Evolutionary conservation across 768 basidiomycete genomes (phyloP).

Genomic region (Mycena haematopus): DNA sequence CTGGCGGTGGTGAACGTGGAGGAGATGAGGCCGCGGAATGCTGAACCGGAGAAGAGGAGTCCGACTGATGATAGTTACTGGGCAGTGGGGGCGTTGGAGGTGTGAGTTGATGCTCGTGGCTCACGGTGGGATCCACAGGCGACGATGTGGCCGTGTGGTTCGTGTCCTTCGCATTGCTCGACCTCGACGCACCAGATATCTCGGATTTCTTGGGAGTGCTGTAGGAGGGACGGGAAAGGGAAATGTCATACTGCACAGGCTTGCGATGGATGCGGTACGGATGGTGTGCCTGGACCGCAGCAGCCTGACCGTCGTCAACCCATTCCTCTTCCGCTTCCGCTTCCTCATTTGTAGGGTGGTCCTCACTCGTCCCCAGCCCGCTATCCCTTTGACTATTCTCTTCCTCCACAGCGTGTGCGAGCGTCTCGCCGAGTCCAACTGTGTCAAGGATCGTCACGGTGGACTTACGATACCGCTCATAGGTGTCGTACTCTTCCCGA

Average conservation of each 20-base stretch:
- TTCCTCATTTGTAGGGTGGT: slow-evolving; percentile 32
- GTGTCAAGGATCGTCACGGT: slow-evolving; percentile 50
- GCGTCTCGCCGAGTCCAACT: slow-evolving; percentile 68
- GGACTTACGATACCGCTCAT: slow-evolving; percentile 21
- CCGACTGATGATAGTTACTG: slow-evolving; percentile 10
- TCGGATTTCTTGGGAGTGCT: slow-evolving; percentile 25
- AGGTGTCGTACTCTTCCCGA: not conserved
- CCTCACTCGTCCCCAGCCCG: slow-evolving; percentile 56
- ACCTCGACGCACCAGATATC: slow-evolving; percentile 19
- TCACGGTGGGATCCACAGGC: slow-evolving; percentile 23
- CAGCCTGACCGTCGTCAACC: slow-evolving; percentile 24
- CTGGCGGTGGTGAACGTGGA: slow-evolving; percentile 55
- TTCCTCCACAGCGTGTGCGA: slow-evolving; percentile 52
- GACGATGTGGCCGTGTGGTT: slow-evolving; percentile 36
- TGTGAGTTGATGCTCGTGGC: slow-evolving; percentile 28
- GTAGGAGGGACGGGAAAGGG: slow-evolving; percentile 37
- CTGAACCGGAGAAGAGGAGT: slow-evolving; percentile 36
- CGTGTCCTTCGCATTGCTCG: slow-evolving; percentile 16
- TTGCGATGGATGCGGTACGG: slow-evolving; percentile 35
- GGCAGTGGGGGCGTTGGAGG: slow-evolving; percentile 25
- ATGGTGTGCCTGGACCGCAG: slow-evolving; percentile 25
- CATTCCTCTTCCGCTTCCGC: slow-evolving; percentile 3
- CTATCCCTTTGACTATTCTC: slow-evolving; percentile 43
- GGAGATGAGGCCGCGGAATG: slow-evolving; percentile 43
- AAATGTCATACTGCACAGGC: slow-evolving; percentile 46